Conservation (phyloP, 148 eudicot species). For the Dianthus caryophyllus region DNA sequence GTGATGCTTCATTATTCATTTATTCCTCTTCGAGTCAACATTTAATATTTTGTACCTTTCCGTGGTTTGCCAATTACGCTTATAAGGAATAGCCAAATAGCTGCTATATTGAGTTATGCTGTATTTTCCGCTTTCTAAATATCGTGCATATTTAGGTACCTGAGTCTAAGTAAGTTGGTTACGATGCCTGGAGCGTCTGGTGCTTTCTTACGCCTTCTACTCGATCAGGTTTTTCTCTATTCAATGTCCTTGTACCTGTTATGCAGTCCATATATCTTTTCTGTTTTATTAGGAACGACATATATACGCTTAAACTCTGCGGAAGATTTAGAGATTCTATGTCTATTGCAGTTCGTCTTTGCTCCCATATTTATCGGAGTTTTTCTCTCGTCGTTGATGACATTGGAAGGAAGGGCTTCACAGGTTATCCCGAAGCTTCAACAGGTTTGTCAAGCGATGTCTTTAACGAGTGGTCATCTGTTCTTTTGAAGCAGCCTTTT, state of each 20-base stretch:
- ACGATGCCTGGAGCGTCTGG: conserved; percentile 54
- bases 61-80: not conserved
- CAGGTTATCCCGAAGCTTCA: conserved; percentile 78
- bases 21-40: not conserved
- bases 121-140: not conserved
- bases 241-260: not conserved
- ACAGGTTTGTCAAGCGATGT: conserved; percentile 45
- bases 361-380: conserved; percentile 77
- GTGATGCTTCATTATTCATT: conserved; percentile 39
- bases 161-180: conserved; percentile 54
- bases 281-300: conserved; percentile 11
- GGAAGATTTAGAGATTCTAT: not conserved
- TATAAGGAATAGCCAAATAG: not conserved
- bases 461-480: not conserved
- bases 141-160: conserved; percentile 43
- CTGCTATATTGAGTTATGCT: not conserved
- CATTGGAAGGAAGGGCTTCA: conserved; percentile 78
- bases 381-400: conserved; percentile 60
- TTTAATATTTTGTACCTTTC: not conserved
- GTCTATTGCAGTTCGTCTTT: conserved; percentile 66
- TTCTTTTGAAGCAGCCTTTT: not conserved
- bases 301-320: not conserved
- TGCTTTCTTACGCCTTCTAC: conserved; percentile 56
- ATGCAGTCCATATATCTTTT: not conserved
- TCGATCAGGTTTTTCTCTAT: conserved; percentile 46